phyloP scores from a whole-genome alignment of 1,139 yeast genomes.

The Yamadazyma buinensis region DNA sequence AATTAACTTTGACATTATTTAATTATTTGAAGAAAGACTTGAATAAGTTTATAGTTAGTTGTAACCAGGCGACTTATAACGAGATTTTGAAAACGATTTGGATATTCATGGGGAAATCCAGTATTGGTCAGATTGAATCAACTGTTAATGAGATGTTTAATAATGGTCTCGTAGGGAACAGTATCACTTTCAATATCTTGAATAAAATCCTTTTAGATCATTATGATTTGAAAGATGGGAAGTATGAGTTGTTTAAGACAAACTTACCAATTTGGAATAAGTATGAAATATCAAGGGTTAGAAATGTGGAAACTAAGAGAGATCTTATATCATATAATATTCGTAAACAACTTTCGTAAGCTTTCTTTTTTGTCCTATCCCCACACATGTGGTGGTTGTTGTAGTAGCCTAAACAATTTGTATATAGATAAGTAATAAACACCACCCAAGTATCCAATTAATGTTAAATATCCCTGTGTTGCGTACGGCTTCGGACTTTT shows the following conservation, averaged over 20 bases:
- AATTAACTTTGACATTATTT: conserved; percentile 33
- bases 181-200: conserved; percentile 32
- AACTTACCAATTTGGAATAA: conserved; percentile 31
- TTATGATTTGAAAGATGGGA: conserved; percentile 31
- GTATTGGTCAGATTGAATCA: conserved; percentile 34
- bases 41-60: conserved; percentile 29
- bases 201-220: conserved; percentile 37
- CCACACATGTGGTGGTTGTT: not conserved
- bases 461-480: too few relatives aligned
- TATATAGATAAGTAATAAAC: not conserved
- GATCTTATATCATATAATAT: not conserved
- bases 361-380: not conserved
- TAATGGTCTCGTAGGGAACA: conserved; percentile 40
- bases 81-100: conserved; percentile 35
- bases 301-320: conserved; percentile 19
- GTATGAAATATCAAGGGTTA: conserved; percentile 35
- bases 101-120: conserved; percentile 37
- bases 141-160: conserved; percentile 36
- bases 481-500: not conserved
- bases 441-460: conserved; percentile 1
- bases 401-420: not conserved
- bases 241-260: conserved; percentile 11
- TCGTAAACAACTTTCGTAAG: conserved; percentile 1
- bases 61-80: conserved; percentile 43
- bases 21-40: conserved; percentile 33